Evolutionary conservation across 345 rosid species (phyloP).

Genomic region (Brassica incana): DNA sequence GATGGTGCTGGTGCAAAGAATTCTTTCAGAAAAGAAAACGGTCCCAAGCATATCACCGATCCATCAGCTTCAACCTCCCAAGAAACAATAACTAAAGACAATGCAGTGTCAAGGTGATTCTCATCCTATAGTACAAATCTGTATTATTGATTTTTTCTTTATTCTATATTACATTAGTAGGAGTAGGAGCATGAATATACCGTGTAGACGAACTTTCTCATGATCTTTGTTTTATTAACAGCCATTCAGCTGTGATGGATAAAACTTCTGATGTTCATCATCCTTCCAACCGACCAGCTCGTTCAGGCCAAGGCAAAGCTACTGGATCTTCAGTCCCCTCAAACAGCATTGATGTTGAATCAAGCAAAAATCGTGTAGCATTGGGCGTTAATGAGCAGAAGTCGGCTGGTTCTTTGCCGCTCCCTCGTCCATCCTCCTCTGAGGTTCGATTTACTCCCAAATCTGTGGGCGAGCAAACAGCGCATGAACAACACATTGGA

Average conservation of each 20-base stretch:
- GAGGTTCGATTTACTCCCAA: slow-evolving; percentile 59
- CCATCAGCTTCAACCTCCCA: slow-evolving; percentile 46
- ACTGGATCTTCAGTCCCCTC: slow-evolving; percentile 39
- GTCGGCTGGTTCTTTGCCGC: slow-evolving; percentile 42
- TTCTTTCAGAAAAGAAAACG: slow-evolving; percentile 57
- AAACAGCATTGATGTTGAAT: slow-evolving; percentile 43
- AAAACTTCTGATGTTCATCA: slow-evolving; percentile 47
- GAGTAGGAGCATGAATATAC: background rate
- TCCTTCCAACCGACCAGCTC: slow-evolving; percentile 37
- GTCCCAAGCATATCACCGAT: slow-evolving; percentile 51
- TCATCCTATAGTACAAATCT: slow-evolving; percentile 1
- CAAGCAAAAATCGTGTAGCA: slow-evolving; percentile 43
- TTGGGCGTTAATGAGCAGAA: slow-evolving; percentile 50
- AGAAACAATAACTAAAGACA: slow-evolving; percentile 53
- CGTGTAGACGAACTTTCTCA: slow-evolving; percentile 4
- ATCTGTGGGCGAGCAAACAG: slow-evolving; percentile 48
- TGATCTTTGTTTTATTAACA: slow-evolving; percentile 35
- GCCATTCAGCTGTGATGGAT: slow-evolving; percentile 46
- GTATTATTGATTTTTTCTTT: slow-evolving; percentile 4
- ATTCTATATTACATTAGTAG: slow-evolving; percentile 8
- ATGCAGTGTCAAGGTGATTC: slow-evolving; percentile 51
- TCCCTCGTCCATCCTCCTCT: slow-evolving; percentile 54
- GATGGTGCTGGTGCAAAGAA: slow-evolving; percentile 66
- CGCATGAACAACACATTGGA: slow-evolving; percentile 47
- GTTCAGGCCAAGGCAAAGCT: slow-evolving; percentile 46